Base-by-base conservation (phyloP, 305 asterid species). In the Solanum hybrid region DNA sequence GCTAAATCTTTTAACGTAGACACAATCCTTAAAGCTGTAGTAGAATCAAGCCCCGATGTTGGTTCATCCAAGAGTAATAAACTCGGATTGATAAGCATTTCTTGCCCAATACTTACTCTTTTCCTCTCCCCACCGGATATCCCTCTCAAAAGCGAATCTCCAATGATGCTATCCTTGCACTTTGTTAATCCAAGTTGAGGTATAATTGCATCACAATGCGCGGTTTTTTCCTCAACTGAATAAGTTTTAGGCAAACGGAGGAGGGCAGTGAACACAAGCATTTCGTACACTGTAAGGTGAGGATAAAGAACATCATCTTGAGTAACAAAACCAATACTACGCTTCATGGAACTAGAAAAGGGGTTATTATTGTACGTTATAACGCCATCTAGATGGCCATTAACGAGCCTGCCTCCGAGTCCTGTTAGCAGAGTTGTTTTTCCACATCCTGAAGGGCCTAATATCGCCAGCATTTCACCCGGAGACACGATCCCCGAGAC, bases 361-460 rank as follows among this genome's bases (percentile, higher is more conserved):
- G 71, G 13, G 36, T 29, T 78, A 46, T 31, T 46, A n/a, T 46
- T 88, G 57, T 28, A 74, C 4, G 64, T 74, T 11, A 89, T 84
- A 6, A 13, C 37, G 2, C 90, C 90, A 71, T 83, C 33, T 9
- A 89, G 33, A 12, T 76, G 5, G 79, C 85, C 73, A 0, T 35
- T 42, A 33, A 42, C 39, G 40, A 89, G 87, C 81, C 90, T 89
- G 37, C 90, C 88, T 5, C 78, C 88, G 3, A 89, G 87, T 14
- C 87, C 90, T 6, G 75, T 89, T 34, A 89, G 88, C 3, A 89
- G 71, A 33, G 90, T 89, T 20, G 90, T 46, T 79, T 89, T 89
- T 5, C 90, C 90, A 84, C 90, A 80, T 51, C 90, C 90, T 13
- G 90, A 89, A 12, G 90, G 90, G 71, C 90, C 90, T 35, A 89